Base-by-base conservation (phyloP, 1,284 basidiomycete genomes). In the Apiotrichum domesticum region DNA sequence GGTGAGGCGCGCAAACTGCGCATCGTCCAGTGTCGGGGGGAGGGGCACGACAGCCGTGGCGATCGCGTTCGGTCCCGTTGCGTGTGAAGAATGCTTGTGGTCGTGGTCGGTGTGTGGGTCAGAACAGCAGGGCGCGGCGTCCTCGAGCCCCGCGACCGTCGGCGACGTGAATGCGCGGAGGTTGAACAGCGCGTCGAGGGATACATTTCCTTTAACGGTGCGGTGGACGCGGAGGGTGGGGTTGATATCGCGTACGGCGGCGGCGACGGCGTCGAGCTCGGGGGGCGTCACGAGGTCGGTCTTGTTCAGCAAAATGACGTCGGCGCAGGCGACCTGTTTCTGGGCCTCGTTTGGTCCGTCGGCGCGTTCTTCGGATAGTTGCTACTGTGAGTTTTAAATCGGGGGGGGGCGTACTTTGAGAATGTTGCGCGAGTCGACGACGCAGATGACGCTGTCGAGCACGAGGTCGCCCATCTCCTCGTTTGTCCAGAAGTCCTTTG, bases 251-350 rank as follows among this genome's bases (percentile, higher is more conserved):
- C 66, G 55, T 41, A 94, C 84, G 21, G 82, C 76, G 14, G 65
- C 67, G 69, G 88, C 85, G 10, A 84, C 82, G 6, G 77, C 70
- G 6, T 54, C 60, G 5, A 77, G 54, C 13, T 52, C 67, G 37
- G 15, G 83, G 56, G 55, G 70, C 66, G 40, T 72, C 3, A 85
- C 85, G 14, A 95, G 78, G 67, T 95, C 93, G 35, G 80, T 78
- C 77, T 96, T 96, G 79, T 96, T 96, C 32, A 95, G 77, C 15
- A 95, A 76, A 48, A 95, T 81, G n/a, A 93, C 86, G 68, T 95
- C 92, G 11, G 91, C 85, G 37, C 85, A 85, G 1, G 90, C 92
- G 47, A 96, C 87, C 79, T 97, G 93, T 87, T 85, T 83, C 53
- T 88, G 79, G 66, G 85, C 88, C 73, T 91, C 87, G 47, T 88